Evolutionary conservation across 257 asterid genomes (phyloP).

Genomic region (Solanum bulbocastanum): DNA sequence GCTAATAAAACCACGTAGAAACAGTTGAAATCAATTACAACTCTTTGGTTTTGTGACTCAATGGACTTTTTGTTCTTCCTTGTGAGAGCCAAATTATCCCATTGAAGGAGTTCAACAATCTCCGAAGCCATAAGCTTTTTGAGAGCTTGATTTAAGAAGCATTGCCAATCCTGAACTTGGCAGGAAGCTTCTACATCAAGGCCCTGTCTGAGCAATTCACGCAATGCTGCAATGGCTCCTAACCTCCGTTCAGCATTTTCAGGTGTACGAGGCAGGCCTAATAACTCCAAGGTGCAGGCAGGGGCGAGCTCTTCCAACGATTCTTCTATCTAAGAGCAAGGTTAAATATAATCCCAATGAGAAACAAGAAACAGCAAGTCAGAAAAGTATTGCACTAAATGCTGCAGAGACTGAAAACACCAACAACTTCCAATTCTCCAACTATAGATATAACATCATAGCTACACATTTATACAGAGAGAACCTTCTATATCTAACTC

Average conservation of each 20-base stretch:
- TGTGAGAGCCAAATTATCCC: conserved; percentile 78
- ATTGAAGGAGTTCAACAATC: conserved; percentile 77
- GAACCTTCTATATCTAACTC: background rate
- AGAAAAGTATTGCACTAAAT: background rate
- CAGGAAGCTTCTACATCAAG: conserved; percentile 85
- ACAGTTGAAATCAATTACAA: conserved; percentile 71
- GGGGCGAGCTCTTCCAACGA: conserved; percentile 98
- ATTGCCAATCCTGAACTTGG: conserved; percentile 94
- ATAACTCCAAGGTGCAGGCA: conserved; percentile 87
- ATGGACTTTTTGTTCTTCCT: conserved; percentile 87
- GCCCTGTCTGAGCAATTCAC: conserved; percentile 93
- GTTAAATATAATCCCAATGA: conserved; percentile 8
- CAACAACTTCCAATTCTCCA: background rate
- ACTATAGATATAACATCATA: background rate
- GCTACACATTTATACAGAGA: background rate
- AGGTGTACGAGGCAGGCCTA: conserved; percentile 84
- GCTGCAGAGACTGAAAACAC: background rate
- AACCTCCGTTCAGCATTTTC: conserved; percentile 92
- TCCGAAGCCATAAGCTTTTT: conserved; percentile 85
- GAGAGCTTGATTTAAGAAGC: conserved; percentile 82
- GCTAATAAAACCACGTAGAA: conserved; percentile 75
- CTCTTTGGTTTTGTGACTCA: conserved; percentile 87
- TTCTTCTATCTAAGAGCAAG: conserved; percentile 74
- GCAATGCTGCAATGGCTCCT: conserved; percentile 90
- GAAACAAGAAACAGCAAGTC: background rate